These are phyloP conservation scores for Aspergillus fumigatiaffinis DNA, from an alignment of 2,329 filamentous ascomycete species.

Conservation along the genomic window DNA sequence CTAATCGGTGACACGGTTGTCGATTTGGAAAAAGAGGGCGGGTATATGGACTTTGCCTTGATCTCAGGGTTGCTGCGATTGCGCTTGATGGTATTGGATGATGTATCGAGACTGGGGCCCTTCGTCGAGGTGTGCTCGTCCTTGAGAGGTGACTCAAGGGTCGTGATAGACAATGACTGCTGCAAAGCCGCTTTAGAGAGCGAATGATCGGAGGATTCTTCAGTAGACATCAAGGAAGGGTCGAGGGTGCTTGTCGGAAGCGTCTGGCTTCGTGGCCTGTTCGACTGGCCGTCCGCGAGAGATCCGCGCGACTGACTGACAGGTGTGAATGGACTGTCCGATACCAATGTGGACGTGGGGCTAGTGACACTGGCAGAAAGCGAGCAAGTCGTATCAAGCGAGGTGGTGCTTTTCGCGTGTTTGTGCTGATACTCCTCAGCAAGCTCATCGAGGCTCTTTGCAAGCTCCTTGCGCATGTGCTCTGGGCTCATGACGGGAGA, in stretches of 20 bases:
- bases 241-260: constrained; percentile 64
- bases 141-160: constrained; percentile 50
- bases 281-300: constrained; percentile 53
- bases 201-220: constrained; percentile 50
- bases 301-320: constrained; percentile 49
- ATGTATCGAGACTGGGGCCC: constrained; percentile 21
- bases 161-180: constrained; percentile 37
- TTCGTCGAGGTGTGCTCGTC: constrained; percentile 43
- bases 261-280: constrained; percentile 80
- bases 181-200: constrained; percentile 51
- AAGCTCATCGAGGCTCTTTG: constrained; percentile 59
- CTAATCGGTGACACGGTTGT: constrained; percentile 48
- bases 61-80: constrained; percentile 45
- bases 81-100: constrained; percentile 37
- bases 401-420: constrained; percentile 64
- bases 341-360: constrained; percentile 73
- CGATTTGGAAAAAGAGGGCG: constrained; percentile 36
- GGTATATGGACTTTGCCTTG: constrained; percentile 39
- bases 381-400: constrained; percentile 62
- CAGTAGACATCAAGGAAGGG: constrained; percentile 48
- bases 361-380: constrained; percentile 71
- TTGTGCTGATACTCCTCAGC: constrained; percentile 58
- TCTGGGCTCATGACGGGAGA: constrained; percentile 69
- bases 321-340: constrained; percentile 67
- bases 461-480: constrained; percentile 58